phyloP scores from a whole-genome alignment of 1,284 basidiomycete species.

The Xerocomus amazonicus region DNA sequence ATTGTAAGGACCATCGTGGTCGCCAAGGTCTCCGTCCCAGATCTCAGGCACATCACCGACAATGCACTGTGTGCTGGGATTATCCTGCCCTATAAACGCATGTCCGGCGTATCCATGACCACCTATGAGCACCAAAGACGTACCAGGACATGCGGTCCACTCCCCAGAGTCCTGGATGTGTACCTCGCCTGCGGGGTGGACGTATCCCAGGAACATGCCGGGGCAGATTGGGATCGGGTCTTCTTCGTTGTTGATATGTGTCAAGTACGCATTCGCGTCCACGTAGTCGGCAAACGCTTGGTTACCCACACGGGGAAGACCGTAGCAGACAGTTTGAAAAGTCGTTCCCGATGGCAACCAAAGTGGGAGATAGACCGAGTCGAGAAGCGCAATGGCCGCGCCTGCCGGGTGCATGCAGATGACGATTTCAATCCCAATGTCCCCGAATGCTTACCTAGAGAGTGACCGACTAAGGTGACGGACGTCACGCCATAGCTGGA shows the following conservation, averaged over 20 bases:
- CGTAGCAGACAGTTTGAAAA: constrained; percentile 43
- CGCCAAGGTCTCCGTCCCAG: constrained; percentile 38
- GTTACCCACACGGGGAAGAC: constrained; percentile 67
- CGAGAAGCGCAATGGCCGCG: constrained; percentile 52
- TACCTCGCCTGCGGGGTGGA: constrained; percentile 56
- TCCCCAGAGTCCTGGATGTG: constrained; percentile 48
- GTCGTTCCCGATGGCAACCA: constrained; percentile 35
- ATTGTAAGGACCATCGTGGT: constrained; percentile 63
- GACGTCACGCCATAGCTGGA: constrained; percentile 36
- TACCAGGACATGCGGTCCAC: constrained; percentile 50
- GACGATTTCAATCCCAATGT: not conserved
- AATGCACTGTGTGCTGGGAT: constrained; percentile 47
- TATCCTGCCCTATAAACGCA: constrained; percentile 48
- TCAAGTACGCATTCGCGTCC: constrained; percentile 44
- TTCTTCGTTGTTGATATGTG: constrained; percentile 52
- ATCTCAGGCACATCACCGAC: constrained; percentile 56
- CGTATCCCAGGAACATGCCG: constrained; percentile 49
- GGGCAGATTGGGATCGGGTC: constrained; percentile 51
- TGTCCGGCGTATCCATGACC: not conserved
- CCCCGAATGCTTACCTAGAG: constrained; percentile 41
- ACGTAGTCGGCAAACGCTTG: constrained; percentile 59
- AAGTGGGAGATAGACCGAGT: constrained; percentile 40
- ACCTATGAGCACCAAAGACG: not conserved
- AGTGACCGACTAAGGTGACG: constrained; percentile 56
- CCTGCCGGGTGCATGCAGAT: constrained; percentile 18